phyloP scores from a whole-genome alignment of 169 alveolate genomes.

The Plasmodium falciparum region DNA sequence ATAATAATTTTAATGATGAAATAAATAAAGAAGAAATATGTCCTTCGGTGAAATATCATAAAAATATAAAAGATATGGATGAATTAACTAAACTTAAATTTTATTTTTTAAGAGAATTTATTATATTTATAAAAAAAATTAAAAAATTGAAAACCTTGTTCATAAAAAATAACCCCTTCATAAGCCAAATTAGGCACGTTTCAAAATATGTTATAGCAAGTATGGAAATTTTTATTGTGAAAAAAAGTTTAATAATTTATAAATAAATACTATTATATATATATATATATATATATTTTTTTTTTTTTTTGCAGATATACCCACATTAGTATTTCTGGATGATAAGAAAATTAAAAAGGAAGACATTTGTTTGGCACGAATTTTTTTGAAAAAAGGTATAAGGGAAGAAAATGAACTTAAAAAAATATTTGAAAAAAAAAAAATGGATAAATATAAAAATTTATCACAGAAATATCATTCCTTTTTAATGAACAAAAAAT shows the following conservation, averaged over 20 bases:
- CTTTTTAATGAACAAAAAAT: slow-evolving; percentile 25
- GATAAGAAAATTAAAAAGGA: slow-evolving; percentile 62
- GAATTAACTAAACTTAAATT: slow-evolving; percentile 21
- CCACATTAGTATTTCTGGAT: slow-evolving; percentile 40
- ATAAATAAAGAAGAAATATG: slow-evolving; percentile 12
- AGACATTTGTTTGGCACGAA: slow-evolving; percentile 50
- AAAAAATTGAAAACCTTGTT: slow-evolving; percentile 42
- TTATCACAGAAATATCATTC: slow-evolving; percentile 40
- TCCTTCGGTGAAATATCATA: slow-evolving; percentile 25
- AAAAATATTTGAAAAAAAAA: slow-evolving; percentile 49
- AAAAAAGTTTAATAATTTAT: too few relatives aligned
- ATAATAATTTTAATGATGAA: slow-evolving; percentile 31
- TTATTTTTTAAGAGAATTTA: slow-evolving; percentile 42
- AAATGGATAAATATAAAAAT: slow-evolving; percentile 56
- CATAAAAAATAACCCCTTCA: slow-evolving; percentile 43
- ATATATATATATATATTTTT: neutral
- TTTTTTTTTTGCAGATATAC: slow-evolving; percentile 22
- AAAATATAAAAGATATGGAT: slow-evolving; percentile 45
- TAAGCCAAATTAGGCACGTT: slow-evolving; percentile 32
- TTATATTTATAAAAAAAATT: slow-evolving; percentile 24
- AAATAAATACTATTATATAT: neutral
- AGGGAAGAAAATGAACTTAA: slow-evolving; percentile 54
- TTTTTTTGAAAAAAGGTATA: slow-evolving; percentile 43
- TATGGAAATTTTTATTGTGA: slow-evolving; percentile 1
- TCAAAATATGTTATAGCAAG: slow-evolving; percentile 57